A percentile compares a stretch with the other conserved stretches of the same genome.
These are phyloP conservation scores for Smallanthus sonchifolius DNA, from an alignment of 129 eudicot genomes.

Conservation along the genomic window DNA sequence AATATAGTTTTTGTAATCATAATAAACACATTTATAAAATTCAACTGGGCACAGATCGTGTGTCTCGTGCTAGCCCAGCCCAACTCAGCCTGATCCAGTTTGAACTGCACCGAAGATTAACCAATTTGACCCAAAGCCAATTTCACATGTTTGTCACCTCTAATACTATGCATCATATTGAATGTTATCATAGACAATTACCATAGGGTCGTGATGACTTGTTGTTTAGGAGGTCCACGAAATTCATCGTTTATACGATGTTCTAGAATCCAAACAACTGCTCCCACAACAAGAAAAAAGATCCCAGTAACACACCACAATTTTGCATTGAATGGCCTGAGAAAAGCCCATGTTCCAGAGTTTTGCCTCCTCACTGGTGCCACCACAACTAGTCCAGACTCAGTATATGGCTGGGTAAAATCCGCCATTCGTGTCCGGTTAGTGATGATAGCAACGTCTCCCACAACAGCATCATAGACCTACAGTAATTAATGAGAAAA, in stretches of 20 bases:
- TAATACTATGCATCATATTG: neutral
- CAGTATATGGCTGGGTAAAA: slow-evolving; percentile 64
- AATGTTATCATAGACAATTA: slow-evolving; percentile 19
- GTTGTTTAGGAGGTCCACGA: slow-evolving; percentile 67
- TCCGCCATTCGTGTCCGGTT: slow-evolving; percentile 56
- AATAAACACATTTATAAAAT: neutral
- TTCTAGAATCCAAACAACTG: slow-evolving; percentile 64
- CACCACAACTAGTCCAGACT: slow-evolving; percentile 67
- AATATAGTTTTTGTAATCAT: neutral
- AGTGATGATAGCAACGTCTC: slow-evolving; percentile 58
- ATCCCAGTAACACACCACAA: slow-evolving; percentile 54
- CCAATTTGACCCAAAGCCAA: neutral
- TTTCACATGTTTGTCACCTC: neutral
- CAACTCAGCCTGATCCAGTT: neutral
- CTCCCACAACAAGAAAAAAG: slow-evolving; percentile 53
- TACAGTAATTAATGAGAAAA: slow-evolving; percentile 6
- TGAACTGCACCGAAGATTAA: neutral
- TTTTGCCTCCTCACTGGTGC: slow-evolving; percentile 48
- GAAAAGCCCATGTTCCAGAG: slow-evolving; percentile 55
- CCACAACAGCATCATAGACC: slow-evolving; percentile 61
- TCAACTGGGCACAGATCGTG: neutral
- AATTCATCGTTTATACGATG: slow-evolving; percentile 70
- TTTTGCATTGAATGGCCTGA: slow-evolving; percentile 47
- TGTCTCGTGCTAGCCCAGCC: neutral
- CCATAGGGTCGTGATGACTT: slow-evolving; percentile 60